Evolutionary conservation across 2,329 filamentous ascomycete genomes (phyloP).

Genomic region (Corynespora cassiicola): DNA sequence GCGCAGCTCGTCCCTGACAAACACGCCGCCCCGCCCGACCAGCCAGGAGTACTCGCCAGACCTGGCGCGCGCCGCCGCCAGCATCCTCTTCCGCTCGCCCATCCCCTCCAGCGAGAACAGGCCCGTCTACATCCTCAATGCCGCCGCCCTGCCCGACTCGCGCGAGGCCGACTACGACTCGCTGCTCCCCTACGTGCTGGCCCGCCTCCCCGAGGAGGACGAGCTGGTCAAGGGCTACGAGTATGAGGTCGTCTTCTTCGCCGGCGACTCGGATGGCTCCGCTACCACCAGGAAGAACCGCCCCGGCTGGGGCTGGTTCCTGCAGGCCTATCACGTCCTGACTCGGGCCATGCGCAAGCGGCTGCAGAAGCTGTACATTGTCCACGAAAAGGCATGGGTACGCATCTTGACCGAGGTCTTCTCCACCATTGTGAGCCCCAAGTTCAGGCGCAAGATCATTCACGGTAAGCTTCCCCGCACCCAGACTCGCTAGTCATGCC

Average conservation of each 20-base stretch:
- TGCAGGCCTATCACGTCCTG: conserved; percentile 64
- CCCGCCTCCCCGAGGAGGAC: conserved; percentile 61
- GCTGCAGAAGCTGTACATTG: conserved; percentile 63
- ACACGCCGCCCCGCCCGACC: conserved; percentile 53
- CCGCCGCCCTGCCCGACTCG: conserved; percentile 63
- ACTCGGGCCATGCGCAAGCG: conserved; percentile 62
- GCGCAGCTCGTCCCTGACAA: conserved; percentile 53
- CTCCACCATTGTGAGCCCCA: conserved; percentile 63
- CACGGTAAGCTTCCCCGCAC: conserved; percentile 46
- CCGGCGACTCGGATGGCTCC: conserved; percentile 57
- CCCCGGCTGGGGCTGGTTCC: conserved; percentile 63
- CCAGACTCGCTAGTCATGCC: conserved; percentile 1
- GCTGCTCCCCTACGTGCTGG: conserved; percentile 62
- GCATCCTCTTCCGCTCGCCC: conserved; percentile 62
- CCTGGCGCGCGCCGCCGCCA: conserved; percentile 58
- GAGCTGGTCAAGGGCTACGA: conserved; percentile 60
- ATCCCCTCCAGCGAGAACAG: conserved; percentile 57
- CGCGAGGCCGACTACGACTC: conserved; percentile 61
- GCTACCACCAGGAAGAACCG: conserved; percentile 54
- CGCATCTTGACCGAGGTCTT: conserved; percentile 63
- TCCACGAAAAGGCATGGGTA: conserved; percentile 64
- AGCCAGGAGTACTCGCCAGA: conserved; percentile 55
- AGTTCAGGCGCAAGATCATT: conserved; percentile 64
- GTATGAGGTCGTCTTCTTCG: conserved; percentile 65
- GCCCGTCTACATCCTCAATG: conserved; percentile 62